A percentile compares a stretch with the other conserved stretches of the same genome.
phyloP scores from a whole-genome alignment of 192 early-diverging fungal genomes.

The Backusella sp. region DNA sequence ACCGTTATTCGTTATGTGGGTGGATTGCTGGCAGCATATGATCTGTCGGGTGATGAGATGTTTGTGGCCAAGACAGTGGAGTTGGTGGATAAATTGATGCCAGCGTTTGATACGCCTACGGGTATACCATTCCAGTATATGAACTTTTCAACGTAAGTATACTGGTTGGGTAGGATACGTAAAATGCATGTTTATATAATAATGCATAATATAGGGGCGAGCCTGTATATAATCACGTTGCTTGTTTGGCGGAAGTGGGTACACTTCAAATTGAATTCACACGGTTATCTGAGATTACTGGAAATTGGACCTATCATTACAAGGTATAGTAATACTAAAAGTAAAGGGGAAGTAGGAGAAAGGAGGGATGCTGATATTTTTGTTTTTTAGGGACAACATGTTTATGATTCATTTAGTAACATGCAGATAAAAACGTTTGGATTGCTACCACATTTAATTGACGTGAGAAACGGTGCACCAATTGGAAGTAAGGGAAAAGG shows the following conservation, averaged over 20 bases:
- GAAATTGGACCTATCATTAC: constrained; percentile 63
- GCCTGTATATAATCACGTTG: constrained; percentile 21
- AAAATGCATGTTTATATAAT: not conserved
- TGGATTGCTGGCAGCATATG: constrained; percentile 82
- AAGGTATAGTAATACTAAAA: constrained; percentile 34
- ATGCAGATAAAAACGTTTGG: constrained; percentile 46
- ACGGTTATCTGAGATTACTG: constrained; percentile 78
- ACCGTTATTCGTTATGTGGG: constrained; percentile 80
- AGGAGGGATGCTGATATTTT: not conserved
- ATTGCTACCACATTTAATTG: constrained; percentile 58
- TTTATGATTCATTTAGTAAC: constrained; percentile 52
- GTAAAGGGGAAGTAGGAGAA: not conserved
- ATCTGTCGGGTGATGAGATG: constrained; percentile 68
- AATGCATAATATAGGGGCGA: constrained; percentile 9
- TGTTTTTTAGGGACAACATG: constrained; percentile 46
- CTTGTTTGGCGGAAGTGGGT: constrained; percentile 67
- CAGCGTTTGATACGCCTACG: constrained; percentile 72
- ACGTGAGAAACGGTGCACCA: constrained; percentile 31
- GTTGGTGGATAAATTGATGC: constrained; percentile 63
- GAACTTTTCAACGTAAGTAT: constrained; percentile 44
- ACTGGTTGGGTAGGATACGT: not conserved
- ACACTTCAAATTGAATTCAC: constrained; percentile 83
- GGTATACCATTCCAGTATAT: constrained; percentile 71
- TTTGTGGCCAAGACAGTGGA: constrained; percentile 71
- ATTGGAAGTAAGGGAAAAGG: constrained; percentile 14